A percentile compares a stretch with the other conserved stretches of the same genome.
These are phyloP conservation scores for Debaryomyces nepalensis DNA, from an alignment of 1,139 yeast species.

Conservation along the genomic window DNA sequence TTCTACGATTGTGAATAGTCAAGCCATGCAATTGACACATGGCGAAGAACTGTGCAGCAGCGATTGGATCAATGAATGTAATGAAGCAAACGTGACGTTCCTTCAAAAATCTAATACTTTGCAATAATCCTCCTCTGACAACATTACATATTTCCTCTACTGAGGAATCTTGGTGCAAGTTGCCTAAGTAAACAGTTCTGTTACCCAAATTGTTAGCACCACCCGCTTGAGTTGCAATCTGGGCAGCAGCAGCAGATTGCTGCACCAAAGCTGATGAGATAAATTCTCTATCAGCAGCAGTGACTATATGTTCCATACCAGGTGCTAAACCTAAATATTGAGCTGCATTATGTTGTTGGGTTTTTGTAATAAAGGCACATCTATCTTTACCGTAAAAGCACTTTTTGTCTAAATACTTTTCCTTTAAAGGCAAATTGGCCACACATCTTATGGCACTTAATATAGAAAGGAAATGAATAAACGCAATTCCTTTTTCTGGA, in stretches of 20 bases:
- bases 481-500: conserved; percentile 64
- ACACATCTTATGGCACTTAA: conserved; percentile 64
- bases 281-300: conserved; percentile 77
- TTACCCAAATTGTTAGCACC: conserved; percentile 85
- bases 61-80: conserved; percentile 87
- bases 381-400: conserved; percentile 68
- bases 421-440: conserved; percentile 57
- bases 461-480: conserved; percentile 62
- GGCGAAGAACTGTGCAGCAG: conserved; percentile 93
- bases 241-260: conserved; percentile 74
- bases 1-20: conserved; percentile 75
- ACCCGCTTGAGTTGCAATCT: conserved; percentile 74
- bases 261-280: conserved; percentile 63
- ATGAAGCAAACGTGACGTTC: conserved; percentile 90
- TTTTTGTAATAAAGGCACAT: conserved; percentile 80
- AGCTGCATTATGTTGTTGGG: conserved; percentile 97
- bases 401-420: conserved; percentile 58
- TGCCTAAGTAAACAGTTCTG: conserved; percentile 89
- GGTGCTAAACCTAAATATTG: conserved; percentile 92
- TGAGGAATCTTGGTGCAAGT: conserved; percentile 81
- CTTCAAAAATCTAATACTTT: conserved; percentile 69
- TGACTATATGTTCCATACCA: conserved; percentile 81
- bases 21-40: conserved; percentile 84
- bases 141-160: conserved; percentile 93
- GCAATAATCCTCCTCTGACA: conserved; percentile 90